Evolutionary conservation across 1,139 yeast genomes (phyloP), one percentile per base, ranked within the genome.

Genomic region (Magnusiomyces paraingens): DNA sequence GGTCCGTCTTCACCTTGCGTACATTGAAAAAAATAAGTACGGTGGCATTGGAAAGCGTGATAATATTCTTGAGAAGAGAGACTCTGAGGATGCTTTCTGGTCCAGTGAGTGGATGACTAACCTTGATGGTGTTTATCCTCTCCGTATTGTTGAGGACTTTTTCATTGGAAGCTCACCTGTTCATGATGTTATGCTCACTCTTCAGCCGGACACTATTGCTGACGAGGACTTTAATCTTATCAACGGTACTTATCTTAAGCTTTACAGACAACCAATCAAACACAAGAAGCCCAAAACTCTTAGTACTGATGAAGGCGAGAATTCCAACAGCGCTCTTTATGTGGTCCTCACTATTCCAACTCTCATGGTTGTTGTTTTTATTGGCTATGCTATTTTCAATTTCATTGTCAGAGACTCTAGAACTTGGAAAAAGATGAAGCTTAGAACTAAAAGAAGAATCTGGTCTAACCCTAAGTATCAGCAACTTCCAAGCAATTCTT

Each of bases 61-160:
- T 73, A 52, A 64, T 67, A 49, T 26, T 10, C 20, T 46, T 21
- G 12, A 15, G 10, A 52, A 55, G 39, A 20, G 55, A 8, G 63
- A 67, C 63, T 58, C 68, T 32, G 70, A 72, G 3, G 75, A 76
- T 32, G 77, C 93, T 1, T 85, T 87, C 64, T 85, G 73, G 70
- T 69, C 80, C 1, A 75, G 89, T 12, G 93, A 84, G 11, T 88
- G 95, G 95, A 53, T 86, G 12, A 69, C 74, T 11, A 86, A 84
- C 62, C 73, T 74, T 29, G 78, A 78, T 56, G 96, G 96, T 12
- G 78, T 74, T 63, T 80, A 69, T 61, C 83, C 91, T 2, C 65
- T 89, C 47, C 78, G 78, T 41, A 71, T 87, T 41, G 68, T 76
- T 38, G 80, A 79, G 55, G 81, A 76, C 18, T 86, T 94, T 88